Base-by-base conservation (phyloP, 352 stramenopile genomes). In the Globisporangium spiculum region DNA sequence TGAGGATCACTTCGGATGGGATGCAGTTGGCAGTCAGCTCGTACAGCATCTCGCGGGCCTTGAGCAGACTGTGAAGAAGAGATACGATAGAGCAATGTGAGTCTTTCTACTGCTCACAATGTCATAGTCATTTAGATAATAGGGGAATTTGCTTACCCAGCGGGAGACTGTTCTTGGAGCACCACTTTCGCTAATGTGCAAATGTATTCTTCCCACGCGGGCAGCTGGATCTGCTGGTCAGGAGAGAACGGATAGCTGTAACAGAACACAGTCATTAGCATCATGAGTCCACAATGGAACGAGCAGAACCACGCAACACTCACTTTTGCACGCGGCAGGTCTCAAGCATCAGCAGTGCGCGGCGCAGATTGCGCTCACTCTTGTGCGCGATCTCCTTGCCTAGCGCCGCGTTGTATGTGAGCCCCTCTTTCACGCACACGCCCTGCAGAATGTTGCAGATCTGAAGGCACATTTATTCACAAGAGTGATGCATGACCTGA, bases 11-110 rank as follows among this genome's bases (percentile, higher is more conserved):
- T 67, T 98, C 92, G 12, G 97, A 92, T 34, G 98, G 98, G 62
- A 99, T 99, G 77, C 98, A 99, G 75, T 99, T 99, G 46, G 97
- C 93, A 7, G 99, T 78, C 22, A 99, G 81, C 73, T 99, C 97
- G 80, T 99, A 99, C 46, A 99, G 81, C 81, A 98, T 99, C 71
- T 98, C 96, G 27, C 98, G 84, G 22, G 86, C 87, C 61, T 92
- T 93, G 34, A 99, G 82, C 3, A 99, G 83, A 7, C 88, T 96
- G 44, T 18, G 14, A 34, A 60, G 4, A 60, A 2, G 41, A 16
- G 16, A 41, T 9, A 64, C 67, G 18, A 4, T 34, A 24, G 56
- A 34, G 30, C 27, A 67, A 20, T 36, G 36, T 50, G 53, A 10
- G 30, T 50, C 14, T 70, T 70, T 24, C 59, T 53, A 48, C 22